Base-by-base conservation (phyloP, 495 filamentous ascomycete species). In the Neurospora cerealis region DNA sequence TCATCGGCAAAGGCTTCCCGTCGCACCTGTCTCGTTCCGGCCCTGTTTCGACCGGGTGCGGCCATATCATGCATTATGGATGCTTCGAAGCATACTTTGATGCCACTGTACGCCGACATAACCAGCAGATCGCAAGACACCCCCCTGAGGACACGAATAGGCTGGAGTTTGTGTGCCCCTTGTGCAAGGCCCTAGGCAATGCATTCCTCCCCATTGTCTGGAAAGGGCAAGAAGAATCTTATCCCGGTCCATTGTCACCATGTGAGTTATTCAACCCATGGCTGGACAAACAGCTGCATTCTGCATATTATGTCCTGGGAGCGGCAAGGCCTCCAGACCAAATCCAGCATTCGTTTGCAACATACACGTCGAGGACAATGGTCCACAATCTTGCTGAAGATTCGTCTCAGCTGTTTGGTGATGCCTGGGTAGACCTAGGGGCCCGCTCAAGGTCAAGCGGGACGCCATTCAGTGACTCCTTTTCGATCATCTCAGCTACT, bases 121-220 rank as follows among this genome's bases (percentile, higher is more conserved):
- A 85, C 42, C 93, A 94, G 75, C 96, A 98, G 77, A 96, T 98
- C 80, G 94, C 96, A 19, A 88, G 96, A 5, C 91, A 96, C 73
- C 95, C 97, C 77, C 96, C 96, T 0, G 96, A 98, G 79, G 86
- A 89, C 69, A 83, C 92, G 1, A 82, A 86, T 17, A 82, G 87
- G 32, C 91, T 96, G 60, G 96, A 99, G 74, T 99, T 98, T 77
- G 92, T 97, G 36, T 99, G 96, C 76, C 96, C 96, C n/a, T 86
- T 99, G 15, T 99, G 96, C 84, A 99, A 98, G 82, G 96, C 96
- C 1, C 87, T 98, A 9, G 96, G 96, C 3, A 99, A 99, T 78
- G 88, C 93, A 9, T 98, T 99, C 84, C 82, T 99, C 39, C 96
- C 96, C 2, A 94, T 98, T 69, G 92, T 96, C 40, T 99, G 96